Evolutionary conservation across 2,329 filamentous ascomycete genomes (phyloP).

Genomic region (Chrysosporium queenslandicum): DNA sequence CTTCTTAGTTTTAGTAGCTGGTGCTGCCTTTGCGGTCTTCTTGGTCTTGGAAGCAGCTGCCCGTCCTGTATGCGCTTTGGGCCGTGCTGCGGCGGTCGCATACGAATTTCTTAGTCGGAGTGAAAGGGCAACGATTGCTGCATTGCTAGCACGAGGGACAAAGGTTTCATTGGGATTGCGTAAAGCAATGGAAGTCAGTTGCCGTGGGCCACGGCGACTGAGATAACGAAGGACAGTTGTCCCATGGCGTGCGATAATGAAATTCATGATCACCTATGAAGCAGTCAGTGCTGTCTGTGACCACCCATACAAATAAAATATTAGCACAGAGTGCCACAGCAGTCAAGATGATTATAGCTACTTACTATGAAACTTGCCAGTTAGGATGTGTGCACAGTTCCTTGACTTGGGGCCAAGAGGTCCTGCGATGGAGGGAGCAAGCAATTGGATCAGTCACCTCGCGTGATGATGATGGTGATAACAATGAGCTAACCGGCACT

Average conservation of each 20-base stretch:
- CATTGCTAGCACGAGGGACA: slow-evolving; percentile 5
- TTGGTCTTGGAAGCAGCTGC: slow-evolving; percentile 17
- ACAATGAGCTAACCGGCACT: not conserved
- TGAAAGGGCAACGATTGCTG: slow-evolving; percentile 16
- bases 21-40: not conserved
- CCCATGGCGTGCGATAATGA: not conserved
- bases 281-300: not conserved
- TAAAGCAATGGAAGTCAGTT: not conserved
- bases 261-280: not conserved
- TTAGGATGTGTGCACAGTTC: not conserved
- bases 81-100: slow-evolving; percentile 25
- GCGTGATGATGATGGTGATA: not conserved
- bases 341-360: not conserved
- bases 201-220: slow-evolving; percentile 19
- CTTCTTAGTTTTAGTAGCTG: slow-evolving; percentile 14
- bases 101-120: slow-evolving; percentile 23
- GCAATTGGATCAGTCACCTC: not conserved
- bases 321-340: too few relatives aligned
- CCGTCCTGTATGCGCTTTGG: slow-evolving; percentile 15
- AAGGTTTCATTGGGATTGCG: not conserved
- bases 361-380: too few relatives aligned
- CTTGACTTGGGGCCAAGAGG: not conserved
- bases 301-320: not conserved
- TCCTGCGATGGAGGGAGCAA: not conserved
- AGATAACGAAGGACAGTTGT: slow-evolving; percentile 20